Evolutionary conservation across 1,139 yeast genomes (phyloP).

Genomic region (Trichomonascaceae sp.): DNA sequence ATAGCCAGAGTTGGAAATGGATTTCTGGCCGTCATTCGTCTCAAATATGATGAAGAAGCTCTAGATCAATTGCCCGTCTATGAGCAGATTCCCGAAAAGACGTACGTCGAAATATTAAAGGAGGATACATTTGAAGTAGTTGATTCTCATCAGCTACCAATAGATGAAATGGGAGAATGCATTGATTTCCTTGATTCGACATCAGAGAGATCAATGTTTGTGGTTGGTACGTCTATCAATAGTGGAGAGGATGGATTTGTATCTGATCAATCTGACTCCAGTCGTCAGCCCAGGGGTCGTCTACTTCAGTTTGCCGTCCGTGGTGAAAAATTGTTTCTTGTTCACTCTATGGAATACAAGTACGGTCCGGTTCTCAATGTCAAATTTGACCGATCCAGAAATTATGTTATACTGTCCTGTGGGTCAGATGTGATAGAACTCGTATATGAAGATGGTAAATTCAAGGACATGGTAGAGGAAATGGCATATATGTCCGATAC

Average conservation of each 20-base stretch:
- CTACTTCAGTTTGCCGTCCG: background rate
- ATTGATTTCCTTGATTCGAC: background rate
- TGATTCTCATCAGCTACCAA: background rate
- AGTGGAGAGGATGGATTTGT: background rate
- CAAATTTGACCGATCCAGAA: background rate
- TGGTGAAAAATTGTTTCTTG: background rate
- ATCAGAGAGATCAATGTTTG: background rate
- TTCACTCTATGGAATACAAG: background rate
- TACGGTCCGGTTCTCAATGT: background rate
- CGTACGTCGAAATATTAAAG: background rate
- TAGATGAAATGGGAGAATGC: slow-evolving; percentile 3
- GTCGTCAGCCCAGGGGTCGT: background rate
- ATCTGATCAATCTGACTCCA: background rate
- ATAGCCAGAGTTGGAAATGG: background rate
- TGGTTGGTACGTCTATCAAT: slow-evolving; percentile 1
- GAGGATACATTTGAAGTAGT: slow-evolving; percentile 1
- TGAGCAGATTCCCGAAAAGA: slow-evolving; percentile 1
- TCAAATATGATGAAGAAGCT: background rate
- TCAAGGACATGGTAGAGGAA: background rate
- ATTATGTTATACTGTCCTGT: background rate
- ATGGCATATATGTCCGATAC: background rate
- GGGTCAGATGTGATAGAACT: background rate
- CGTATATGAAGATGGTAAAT: background rate
- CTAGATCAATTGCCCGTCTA: slow-evolving; percentile 1
- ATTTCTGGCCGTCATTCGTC: background rate